Evolutionary conservation across 2,329 filamentous ascomycete species (phyloP).

Genomic region (Aspergillus jensenii): DNA sequence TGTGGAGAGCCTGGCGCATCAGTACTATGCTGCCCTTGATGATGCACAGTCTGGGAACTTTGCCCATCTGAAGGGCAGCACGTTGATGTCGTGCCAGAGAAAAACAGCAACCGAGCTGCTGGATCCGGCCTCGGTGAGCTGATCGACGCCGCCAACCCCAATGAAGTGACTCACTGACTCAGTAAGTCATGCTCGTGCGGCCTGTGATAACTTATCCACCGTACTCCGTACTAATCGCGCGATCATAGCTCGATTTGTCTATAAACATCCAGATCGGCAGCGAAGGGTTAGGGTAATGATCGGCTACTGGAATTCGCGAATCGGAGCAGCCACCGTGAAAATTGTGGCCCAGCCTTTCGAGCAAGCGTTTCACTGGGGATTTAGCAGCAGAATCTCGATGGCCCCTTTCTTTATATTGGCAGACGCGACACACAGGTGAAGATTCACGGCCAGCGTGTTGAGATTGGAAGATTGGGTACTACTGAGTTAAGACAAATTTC

Average conservation of each 20-base stretch:
- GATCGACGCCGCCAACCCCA: conserved; percentile 7
- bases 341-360: neutral
- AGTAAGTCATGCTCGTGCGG: neutral
- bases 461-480: conserved; percentile 38
- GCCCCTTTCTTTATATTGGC: conserved; percentile 69
- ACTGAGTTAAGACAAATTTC: conserved; percentile 3
- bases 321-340: neutral
- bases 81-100: conserved; percentile 9
- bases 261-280: neutral
- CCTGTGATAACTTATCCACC: no score
- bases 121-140: conserved; percentile 1
- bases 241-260: conserved; percentile 1
- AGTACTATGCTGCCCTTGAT: conserved; percentile 2
- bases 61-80: conserved; percentile 11
- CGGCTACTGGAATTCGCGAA: conserved; percentile 6
- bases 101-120: conserved; percentile 1
- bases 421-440: conserved; percentile 55
- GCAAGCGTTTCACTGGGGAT: conserved; percentile 16
- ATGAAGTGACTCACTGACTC: neutral
- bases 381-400: conserved; percentile 62
- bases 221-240: neutral
- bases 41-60: conserved; percentile 9
- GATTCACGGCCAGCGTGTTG: conserved; percentile 75
- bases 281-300: conserved; percentile 1
- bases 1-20: conserved; percentile 9